Evolutionary conservation across 2,329 filamentous ascomycete genomes (phyloP).

Genomic region (Fusarium sp.): DNA sequence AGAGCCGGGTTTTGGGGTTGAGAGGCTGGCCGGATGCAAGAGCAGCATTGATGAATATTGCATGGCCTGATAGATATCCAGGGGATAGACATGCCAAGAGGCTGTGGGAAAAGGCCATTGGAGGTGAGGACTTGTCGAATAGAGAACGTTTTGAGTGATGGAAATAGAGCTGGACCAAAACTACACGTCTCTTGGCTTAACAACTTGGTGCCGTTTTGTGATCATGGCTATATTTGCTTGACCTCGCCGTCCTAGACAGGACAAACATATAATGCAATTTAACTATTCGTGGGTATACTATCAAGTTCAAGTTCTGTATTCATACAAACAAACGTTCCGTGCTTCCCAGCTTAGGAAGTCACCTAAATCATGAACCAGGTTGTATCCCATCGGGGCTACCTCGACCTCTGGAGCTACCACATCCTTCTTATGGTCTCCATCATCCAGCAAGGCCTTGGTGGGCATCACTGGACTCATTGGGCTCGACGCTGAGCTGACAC

Average conservation of each 20-base stretch:
- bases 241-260: too few species aligned
- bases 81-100: not conserved
- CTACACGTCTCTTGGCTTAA: too few species aligned
- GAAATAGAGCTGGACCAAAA: too few species aligned
- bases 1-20: not conserved
- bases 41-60: not conserved
- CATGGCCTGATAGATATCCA: not conserved
- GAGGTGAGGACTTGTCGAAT: not conserved
- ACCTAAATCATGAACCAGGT: constrained; percentile 15
- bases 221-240: too few species aligned
- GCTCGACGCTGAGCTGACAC: constrained; percentile 7
- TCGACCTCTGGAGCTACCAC: not conserved
- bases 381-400: constrained; percentile 10
- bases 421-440: not conserved
- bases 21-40: constrained; percentile 7
- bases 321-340: constrained; percentile 18
- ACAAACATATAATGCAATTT: too few species aligned
- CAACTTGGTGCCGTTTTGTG: too few species aligned
- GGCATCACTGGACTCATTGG: constrained; percentile 8
- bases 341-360: constrained; percentile 24
- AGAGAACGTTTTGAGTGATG: not conserved
- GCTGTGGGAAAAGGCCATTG: not conserved
- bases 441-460: accelerated
- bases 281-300: too few species aligned
- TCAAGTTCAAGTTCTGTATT: constrained; percentile 8